phyloP scores from a whole-genome alignment of 2,329 filamentous ascomycete species.

The Diaporthe citriasiana region DNA sequence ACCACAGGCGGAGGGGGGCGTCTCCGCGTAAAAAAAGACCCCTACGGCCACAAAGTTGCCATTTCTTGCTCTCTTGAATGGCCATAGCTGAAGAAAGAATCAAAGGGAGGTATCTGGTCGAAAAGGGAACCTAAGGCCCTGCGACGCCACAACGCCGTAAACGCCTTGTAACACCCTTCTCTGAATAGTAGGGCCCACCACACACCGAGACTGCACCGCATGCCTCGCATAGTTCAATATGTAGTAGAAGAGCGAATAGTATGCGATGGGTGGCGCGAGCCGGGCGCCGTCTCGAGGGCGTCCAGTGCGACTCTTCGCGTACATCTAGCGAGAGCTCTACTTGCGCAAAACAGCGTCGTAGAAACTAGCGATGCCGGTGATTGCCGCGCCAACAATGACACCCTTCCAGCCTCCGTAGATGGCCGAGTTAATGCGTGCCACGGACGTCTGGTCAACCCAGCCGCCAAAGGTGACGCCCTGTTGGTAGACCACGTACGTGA shows the following conservation, averaged over 20 bases:
- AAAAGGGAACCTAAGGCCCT: slow-evolving; percentile 35
- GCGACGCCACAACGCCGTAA: slow-evolving; percentile 42
- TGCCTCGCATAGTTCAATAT: not conserved
- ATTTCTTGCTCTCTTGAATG: slow-evolving; percentile 1
- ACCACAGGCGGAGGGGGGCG: not conserved
- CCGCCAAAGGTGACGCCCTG: slow-evolving; percentile 75
- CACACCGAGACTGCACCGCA: slow-evolving; percentile 16
- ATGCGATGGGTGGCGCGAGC: not conserved
- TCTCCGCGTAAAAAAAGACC: not conserved
- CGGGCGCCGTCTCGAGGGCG: not conserved
- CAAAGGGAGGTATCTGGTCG: slow-evolving; percentile 38
- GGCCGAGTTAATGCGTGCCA: slow-evolving; percentile 74
- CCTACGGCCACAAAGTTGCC: not conserved
- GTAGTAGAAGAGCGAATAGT: slow-evolving; percentile 3
- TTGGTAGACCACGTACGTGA: slow-evolving; percentile 85
- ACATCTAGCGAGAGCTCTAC: slow-evolving; percentile 52
- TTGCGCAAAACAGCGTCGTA: slow-evolving; percentile 85
- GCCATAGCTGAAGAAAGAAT: slow-evolving; percentile 20
- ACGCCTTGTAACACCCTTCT: slow-evolving; percentile 36
- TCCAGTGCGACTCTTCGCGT: not conserved
- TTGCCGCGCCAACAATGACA: slow-evolving; percentile 75
- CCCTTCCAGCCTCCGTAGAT: slow-evolving; percentile 81
- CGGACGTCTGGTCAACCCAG: slow-evolving; percentile 70
- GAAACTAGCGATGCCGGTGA: slow-evolving; percentile 77
- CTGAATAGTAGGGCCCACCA: slow-evolving; percentile 1